Percentiles rank a stretch among this genome's conserved stretches.
Evolutionary conservation across 2,329 filamentous ascomycete species (phyloP).

Genomic region (Harringtonia lauricola): DNA sequence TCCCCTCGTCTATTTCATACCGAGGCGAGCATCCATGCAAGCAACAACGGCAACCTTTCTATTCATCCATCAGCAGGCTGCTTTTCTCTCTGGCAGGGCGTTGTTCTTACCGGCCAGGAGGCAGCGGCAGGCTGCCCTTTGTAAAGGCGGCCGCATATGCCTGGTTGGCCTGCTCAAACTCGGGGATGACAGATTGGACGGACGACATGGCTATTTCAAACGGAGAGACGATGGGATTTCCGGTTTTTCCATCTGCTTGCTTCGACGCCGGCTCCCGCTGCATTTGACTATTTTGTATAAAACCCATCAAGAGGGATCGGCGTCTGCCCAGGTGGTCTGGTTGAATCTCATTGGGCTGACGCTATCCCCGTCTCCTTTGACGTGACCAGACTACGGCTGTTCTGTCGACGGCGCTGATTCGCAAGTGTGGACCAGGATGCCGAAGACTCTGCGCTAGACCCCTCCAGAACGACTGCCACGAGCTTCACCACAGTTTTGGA

Average conservation of each 20-base stretch:
- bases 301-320: no score
- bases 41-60: conserved; percentile 36
- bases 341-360: no score
- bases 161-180: conserved; percentile 6
- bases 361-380: neutral
- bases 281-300: no score
- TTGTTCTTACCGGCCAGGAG: conserved; percentile 60
- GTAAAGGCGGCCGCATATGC: conserved; percentile 35
- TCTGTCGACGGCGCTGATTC: neutral
- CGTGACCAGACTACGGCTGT: neutral
- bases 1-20: conserved; percentile 31
- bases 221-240: no score
- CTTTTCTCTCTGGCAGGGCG: conserved; percentile 10
- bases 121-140: conserved; percentile 55
- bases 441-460: no score
- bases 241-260: no score
- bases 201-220: no score
- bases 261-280: no score
- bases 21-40: conserved; percentile 70
- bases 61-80: conserved; percentile 7
- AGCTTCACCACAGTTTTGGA: no score
- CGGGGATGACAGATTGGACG: neutral
- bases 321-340: no score
- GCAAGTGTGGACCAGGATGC: no score
- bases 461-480: no score